A percentile compares a stretch with the other conserved stretches of the same genome.
Conservation (phyloP, 192 early-diverging fungal species). For the Entomortierella beljakovae region DNA sequence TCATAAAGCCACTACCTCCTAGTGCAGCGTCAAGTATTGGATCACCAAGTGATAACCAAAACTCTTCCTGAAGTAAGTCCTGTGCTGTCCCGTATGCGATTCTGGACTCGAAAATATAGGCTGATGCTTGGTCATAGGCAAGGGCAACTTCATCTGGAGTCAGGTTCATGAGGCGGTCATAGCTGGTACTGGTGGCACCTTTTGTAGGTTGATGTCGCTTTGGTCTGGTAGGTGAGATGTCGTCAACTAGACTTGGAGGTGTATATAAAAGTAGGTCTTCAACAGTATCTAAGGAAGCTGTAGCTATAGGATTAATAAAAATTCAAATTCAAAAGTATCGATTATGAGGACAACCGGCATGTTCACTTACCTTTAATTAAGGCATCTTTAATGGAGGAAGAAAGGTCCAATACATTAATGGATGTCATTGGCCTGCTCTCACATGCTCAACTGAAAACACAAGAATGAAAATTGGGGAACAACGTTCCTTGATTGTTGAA, state of each 20-base stretch:
- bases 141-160: slow-evolving; percentile 23
- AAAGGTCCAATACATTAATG: slow-evolving; percentile 35
- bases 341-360: neutral
- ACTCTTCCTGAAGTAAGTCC: slow-evolving; percentile 46
- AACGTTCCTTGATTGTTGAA: too few relatives aligned
- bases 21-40: slow-evolving; percentile 63
- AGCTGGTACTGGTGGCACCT: slow-evolving; percentile 11
- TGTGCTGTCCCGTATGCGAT: slow-evolving; percentile 51
- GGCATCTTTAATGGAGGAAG: slow-evolving; percentile 21
- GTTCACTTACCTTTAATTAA: slow-evolving; percentile 19
- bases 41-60: slow-evolving; percentile 65
- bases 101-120: slow-evolving; percentile 24
- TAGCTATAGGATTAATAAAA: too few relatives aligned
- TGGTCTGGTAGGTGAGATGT: slow-evolving; percentile 5
- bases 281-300: slow-evolving; percentile 47
- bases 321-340: too few relatives aligned
- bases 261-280: slow-evolving; percentile 45
- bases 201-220: slow-evolving; percentile 46
- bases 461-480: too few relatives aligned
- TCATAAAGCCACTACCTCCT: slow-evolving; percentile 66
- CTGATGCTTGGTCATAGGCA: slow-evolving; percentile 34
- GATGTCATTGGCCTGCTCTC: slow-evolving; percentile 33
- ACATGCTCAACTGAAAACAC: neutral
- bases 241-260: slow-evolving; percentile 18
- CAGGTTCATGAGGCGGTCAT: slow-evolving; percentile 38